These are phyloP conservation scores for Thymus mandschuricus DNA, from an alignment of 257 asterid genomes.

Conservation along the genomic window DNA sequence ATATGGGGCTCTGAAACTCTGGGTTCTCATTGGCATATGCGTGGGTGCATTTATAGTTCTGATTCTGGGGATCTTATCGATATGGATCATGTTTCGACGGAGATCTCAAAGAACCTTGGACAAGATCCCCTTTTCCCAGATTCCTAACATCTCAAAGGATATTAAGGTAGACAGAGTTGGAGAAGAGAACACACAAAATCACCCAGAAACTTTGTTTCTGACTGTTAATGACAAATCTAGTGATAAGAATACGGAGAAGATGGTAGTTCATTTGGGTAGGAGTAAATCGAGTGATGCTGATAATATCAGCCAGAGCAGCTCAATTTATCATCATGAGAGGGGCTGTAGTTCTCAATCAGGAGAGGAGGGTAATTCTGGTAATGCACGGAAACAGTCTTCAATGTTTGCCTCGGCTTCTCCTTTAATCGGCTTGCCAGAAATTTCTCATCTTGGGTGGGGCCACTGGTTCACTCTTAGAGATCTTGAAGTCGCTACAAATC, in stretches of 20 bases:
- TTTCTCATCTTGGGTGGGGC: slow-evolving; percentile 99
- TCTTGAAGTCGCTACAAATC: slow-evolving; percentile 81
- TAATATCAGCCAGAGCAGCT: slow-evolving; percentile 82
- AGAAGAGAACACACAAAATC: slow-evolving; percentile 47
- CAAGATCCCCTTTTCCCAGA: slow-evolving; percentile 56
- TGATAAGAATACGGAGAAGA: slow-evolving; percentile 64
- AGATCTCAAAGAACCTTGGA: slow-evolving; percentile 62
- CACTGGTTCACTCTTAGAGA: slow-evolving; percentile 99
- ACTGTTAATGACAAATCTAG: slow-evolving; percentile 63
- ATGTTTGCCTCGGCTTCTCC: slow-evolving; percentile 75
- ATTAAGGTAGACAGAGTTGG: slow-evolving; percentile 74
- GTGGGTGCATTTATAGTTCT: slow-evolving; percentile 76
- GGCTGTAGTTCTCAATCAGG: slow-evolving; percentile 87
- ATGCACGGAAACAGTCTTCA: slow-evolving; percentile 60
- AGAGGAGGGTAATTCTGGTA: slow-evolving; percentile 87
- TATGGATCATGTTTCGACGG: slow-evolving; percentile 71
- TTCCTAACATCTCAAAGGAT: slow-evolving; percentile 81
- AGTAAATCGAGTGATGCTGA: slow-evolving; percentile 81
- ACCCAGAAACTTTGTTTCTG: slow-evolving; percentile 52
- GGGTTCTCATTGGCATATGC: slow-evolving; percentile 83
- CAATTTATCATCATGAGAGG: slow-evolving; percentile 66
- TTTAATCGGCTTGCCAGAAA: slow-evolving; percentile 85
- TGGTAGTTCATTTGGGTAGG: slow-evolving; percentile 72
- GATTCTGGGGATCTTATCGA: slow-evolving; percentile 69
- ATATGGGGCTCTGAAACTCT: slow-evolving; percentile 73